These are phyloP conservation scores for Stenogyne calaminthoides DNA, from an alignment of 305 asterid genomes.

Conservation along the genomic window DNA sequence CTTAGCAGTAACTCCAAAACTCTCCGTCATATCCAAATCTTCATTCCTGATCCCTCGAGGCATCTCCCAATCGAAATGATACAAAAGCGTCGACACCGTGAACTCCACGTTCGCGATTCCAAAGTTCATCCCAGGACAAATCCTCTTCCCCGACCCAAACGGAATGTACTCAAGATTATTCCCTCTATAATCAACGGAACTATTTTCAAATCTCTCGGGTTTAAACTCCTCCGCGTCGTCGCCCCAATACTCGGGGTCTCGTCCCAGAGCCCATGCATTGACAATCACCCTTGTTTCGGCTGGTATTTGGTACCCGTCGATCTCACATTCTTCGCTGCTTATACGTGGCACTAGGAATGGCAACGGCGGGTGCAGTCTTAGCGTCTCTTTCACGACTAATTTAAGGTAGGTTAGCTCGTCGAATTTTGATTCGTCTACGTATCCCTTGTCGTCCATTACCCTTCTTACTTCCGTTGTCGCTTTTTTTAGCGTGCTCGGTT, in stretches of 20 bases:
- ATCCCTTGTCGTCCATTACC: background rate
- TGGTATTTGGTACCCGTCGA: slow-evolving; percentile 27
- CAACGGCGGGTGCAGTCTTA: slow-evolving; percentile 1
- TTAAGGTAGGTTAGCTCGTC: slow-evolving; percentile 7
- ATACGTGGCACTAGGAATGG: slow-evolving; percentile 5
- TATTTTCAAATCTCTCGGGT: slow-evolving; percentile 44
- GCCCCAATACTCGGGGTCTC: slow-evolving; percentile 31
- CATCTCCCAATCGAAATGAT: slow-evolving; percentile 25
- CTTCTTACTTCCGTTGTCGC: background rate
- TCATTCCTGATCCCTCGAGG: slow-evolving; percentile 14
- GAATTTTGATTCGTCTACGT: slow-evolving; percentile 1
- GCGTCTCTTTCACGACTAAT: background rate
- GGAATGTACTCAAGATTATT: slow-evolving; percentile 22
- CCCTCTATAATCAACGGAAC: slow-evolving; percentile 32
- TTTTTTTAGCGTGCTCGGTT: background rate
- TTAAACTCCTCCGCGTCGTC: slow-evolving; percentile 23
- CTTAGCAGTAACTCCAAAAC: background rate
- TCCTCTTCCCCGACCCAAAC: slow-evolving; percentile 42
- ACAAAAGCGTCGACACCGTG: slow-evolving; percentile 18
- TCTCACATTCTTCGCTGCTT: background rate
- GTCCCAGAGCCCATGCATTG: slow-evolving; percentile 38
- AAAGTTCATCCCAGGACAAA: slow-evolving; percentile 42
- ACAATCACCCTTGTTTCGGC: slow-evolving; percentile 32
- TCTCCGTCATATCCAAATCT: slow-evolving; percentile 24
- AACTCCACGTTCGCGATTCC: slow-evolving; percentile 24